These are phyloP conservation scores for Citrus glauca DNA, from an alignment of 345 rosid genomes.

Conservation along the genomic window DNA sequence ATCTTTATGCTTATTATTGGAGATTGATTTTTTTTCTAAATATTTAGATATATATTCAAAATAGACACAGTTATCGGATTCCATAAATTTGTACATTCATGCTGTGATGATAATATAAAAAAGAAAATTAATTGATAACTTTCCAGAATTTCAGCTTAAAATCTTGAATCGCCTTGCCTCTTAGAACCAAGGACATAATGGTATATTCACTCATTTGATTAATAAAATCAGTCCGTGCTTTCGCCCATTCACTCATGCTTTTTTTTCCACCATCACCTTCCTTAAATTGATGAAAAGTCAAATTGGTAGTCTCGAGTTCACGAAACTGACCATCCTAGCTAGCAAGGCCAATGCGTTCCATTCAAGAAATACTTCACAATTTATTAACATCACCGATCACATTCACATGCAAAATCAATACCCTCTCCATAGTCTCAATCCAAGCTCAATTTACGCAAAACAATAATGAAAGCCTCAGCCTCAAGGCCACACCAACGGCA, in stretches of 20 bases:
- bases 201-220: slow-evolving; percentile 1
- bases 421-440: slow-evolving; percentile 1
- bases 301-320: slow-evolving; percentile 19
- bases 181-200: slow-evolving; percentile 2
- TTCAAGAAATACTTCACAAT: slow-evolving; percentile 4
- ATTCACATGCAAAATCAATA: neutral
- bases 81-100: too few species aligned
- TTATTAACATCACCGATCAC: neutral
- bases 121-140: neutral
- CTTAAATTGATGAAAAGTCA: slow-evolving; percentile 27
- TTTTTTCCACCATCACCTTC: slow-evolving; percentile 19
- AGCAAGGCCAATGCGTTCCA: neutral
- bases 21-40: too few species aligned
- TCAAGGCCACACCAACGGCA: slow-evolving; percentile 23
- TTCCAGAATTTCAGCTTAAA: neutral
- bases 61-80: too few species aligned
- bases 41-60: too few species aligned
- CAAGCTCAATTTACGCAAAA: neutral
- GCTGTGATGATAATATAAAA: too few species aligned
- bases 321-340: slow-evolving; percentile 17
- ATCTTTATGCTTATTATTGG: too few species aligned
- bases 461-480: slow-evolving; percentile 26
- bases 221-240: neutral
- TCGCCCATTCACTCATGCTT: neutral
- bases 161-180: too few species aligned